These are phyloP conservation scores for Mycena maculata DNA, from an alignment of 768 basidiomycete species.

Conservation along the genomic window DNA sequence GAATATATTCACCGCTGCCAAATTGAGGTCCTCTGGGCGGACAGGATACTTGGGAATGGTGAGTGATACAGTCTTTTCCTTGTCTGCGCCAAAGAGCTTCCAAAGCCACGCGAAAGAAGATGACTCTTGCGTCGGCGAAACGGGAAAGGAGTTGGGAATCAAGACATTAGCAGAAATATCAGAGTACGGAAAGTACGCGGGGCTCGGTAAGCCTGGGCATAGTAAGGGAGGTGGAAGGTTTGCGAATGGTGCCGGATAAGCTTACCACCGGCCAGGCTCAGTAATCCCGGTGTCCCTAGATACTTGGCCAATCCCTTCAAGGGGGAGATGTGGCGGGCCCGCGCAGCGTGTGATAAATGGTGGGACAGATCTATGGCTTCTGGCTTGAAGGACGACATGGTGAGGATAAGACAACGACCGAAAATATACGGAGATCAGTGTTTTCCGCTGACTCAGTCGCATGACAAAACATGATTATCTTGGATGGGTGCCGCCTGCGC, in stretches of 20 bases:
- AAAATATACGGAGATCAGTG: neutral
- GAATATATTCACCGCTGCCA: conserved; percentile 51
- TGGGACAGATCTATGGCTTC: conserved; percentile 77
- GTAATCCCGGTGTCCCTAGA: conserved; percentile 61
- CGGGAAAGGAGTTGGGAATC: conserved; percentile 60
- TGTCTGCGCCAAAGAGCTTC: conserved; percentile 57
- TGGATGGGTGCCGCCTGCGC: too few relatives aligned
- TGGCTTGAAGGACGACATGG: conserved; percentile 38
- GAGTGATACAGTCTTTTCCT: conserved; percentile 60
- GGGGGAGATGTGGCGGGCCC: conserved; percentile 62
- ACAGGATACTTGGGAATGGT: conserved; percentile 72
- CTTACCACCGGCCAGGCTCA: conserved; percentile 74
- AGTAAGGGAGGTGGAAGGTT: neutral
- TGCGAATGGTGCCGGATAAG: neutral
- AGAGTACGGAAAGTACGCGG: conserved; percentile 78
- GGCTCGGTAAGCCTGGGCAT: conserved; percentile 67
- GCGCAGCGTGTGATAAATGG: conserved; percentile 69
- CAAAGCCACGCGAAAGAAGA: conserved; percentile 67
- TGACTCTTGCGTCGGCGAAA: conserved; percentile 39
- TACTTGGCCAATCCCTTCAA: conserved; percentile 76
- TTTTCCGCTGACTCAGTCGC: neutral
- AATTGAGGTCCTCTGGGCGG: conserved; percentile 60
- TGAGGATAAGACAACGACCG: neutral
- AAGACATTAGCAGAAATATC: conserved; percentile 67
- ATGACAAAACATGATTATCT: too few relatives aligned